Conservation (phyloP, 106 monocot genomes). For the Acorus gramineus region DNA sequence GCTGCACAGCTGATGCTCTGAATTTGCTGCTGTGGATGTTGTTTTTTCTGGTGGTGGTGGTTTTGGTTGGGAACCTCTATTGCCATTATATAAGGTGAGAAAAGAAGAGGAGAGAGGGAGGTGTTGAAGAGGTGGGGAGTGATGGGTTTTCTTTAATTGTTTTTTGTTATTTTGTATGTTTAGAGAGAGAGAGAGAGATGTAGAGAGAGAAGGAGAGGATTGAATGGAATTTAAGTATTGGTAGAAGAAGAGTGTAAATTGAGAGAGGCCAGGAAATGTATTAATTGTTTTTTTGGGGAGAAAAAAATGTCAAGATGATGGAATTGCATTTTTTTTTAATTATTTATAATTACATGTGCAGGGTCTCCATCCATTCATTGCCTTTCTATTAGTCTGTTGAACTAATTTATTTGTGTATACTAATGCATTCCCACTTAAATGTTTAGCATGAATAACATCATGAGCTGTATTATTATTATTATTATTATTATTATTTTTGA, state of each 20-base stretch:
- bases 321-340: too few species aligned
- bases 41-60: not conserved
- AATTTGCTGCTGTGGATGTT: not conserved
- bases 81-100: not conserved
- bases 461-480: too few species aligned
- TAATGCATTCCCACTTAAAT: too few species aligned
- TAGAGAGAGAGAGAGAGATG: not conserved
- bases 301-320: not conserved
- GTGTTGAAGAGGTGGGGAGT: not conserved
- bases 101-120: constrained; percentile 1
- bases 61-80: not conserved
- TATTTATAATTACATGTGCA: too few species aligned
- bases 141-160: constrained; percentile 14
- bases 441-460: too few species aligned
- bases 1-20: too few species aligned
- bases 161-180: constrained; percentile 5
- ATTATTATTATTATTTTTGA: too few species aligned
- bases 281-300: not conserved
- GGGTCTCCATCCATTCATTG: too few species aligned
- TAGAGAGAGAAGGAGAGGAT: constrained; percentile 7
- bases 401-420: too few species aligned
- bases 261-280: not conserved
- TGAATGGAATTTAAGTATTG: constrained; percentile 25
- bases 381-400: too few species aligned
- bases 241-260: not conserved